Evolutionary conservation across 176 grass and related monocot genomes (phyloP).

Genomic region (Rhynchospora tenuis): DNA sequence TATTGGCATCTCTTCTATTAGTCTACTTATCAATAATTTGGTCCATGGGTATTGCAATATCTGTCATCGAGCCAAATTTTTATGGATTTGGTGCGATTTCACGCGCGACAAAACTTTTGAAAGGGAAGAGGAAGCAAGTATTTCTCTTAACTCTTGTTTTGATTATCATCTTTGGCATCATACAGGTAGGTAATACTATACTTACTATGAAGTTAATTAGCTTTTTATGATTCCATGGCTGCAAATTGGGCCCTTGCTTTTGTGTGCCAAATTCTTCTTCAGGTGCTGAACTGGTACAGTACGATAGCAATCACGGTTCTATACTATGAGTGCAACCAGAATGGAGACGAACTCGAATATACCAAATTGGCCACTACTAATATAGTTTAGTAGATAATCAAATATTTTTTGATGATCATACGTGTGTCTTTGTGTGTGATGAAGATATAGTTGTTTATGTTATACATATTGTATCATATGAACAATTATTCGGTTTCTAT

Average conservation of each 20-base stretch:
- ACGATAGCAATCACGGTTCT: background rate
- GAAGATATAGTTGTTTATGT: background rate
- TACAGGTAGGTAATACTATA: background rate
- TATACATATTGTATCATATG: background rate
- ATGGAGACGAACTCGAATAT: background rate
- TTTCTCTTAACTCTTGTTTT: background rate
- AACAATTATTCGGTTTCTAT: too few relatives aligned
- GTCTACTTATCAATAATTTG: slow-evolving; percentile 1
- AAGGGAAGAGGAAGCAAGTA: slow-evolving; percentile 23
- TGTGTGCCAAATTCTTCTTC: background rate
- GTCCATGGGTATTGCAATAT: slow-evolving; percentile 8
- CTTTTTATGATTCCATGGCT: background rate
- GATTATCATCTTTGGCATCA: background rate
- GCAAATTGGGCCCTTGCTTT: background rate
- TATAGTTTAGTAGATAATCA: background rate
- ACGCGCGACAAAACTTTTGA: slow-evolving; percentile 14
- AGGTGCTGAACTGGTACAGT: background rate
- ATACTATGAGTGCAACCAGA: slow-evolving; percentile 23
- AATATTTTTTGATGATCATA: background rate
- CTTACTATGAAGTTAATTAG: background rate
- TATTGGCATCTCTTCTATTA: background rate
- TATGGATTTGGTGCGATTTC: slow-evolving; percentile 20
- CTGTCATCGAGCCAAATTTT: slow-evolving; percentile 11
- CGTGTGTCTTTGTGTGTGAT: background rate
- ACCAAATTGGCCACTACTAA: background rate